Percentiles rank a stretch among this genome's conserved stretches.
Evolutionary conservation across 2,329 filamentous ascomycete species (phyloP).

Genomic region (Aspergillus calidoustus): DNA sequence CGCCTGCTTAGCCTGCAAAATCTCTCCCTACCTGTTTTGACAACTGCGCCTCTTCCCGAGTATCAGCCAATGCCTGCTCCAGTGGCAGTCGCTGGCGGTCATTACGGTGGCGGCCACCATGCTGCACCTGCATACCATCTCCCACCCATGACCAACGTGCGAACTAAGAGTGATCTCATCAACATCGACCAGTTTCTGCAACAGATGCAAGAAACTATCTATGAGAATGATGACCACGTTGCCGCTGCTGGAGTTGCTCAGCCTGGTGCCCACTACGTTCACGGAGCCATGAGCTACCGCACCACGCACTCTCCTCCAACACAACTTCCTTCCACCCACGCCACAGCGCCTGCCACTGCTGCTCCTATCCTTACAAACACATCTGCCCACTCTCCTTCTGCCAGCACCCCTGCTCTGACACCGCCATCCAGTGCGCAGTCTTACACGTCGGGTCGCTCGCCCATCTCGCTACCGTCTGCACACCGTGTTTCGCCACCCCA

Average conservation of each 20-base stretch:
- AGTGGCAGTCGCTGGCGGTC: conserved; percentile 60
- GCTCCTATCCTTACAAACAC: conserved; percentile 44
- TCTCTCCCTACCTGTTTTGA: conserved; percentile 65
- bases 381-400: conserved; percentile 50
- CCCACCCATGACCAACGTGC: conserved; percentile 81
- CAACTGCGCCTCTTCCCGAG: conserved; percentile 59
- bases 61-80: conserved; percentile 59
- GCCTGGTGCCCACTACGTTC: conserved; percentile 69
- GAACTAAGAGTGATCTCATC: conserved; percentile 90
- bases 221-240: conserved; percentile 85
- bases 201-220: conserved; percentile 94
- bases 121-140: conserved; percentile 82
- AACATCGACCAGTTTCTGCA: conserved; percentile 95
- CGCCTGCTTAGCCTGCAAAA: conserved; percentile 81
- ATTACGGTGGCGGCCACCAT: conserved; percentile 62
- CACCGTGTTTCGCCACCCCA: conserved; percentile 58
- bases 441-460: conserved; percentile 66
- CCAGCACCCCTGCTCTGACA: conserved; percentile 65
- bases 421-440: conserved; percentile 66
- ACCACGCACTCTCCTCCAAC: conserved; percentile 61
- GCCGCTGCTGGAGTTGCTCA: conserved; percentile 78
- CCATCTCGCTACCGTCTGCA: conserved; percentile 57
- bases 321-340: conserved; percentile 48
- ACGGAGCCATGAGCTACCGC: conserved; percentile 56
- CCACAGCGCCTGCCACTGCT: conserved; percentile 42